Base-by-base conservation (phyloP, 2,329 filamentous ascomycete genomes). In the Aspergillus ruber region DNA sequence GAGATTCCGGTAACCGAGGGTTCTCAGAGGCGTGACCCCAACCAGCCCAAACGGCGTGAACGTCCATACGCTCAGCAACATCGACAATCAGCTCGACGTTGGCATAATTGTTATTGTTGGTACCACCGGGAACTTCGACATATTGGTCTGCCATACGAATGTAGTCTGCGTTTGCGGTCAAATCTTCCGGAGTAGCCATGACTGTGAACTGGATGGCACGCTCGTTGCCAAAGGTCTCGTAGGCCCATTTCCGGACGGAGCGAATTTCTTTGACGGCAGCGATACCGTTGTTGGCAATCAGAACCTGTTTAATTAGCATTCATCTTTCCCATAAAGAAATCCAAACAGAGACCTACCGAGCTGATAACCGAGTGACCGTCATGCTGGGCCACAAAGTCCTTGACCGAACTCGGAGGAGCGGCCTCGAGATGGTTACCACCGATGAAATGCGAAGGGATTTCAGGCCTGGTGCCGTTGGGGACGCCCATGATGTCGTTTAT, bases 31-130 rank as follows among this genome's bases (percentile, higher is more conserved):
- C 93, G 70, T 98, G 93, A 64, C 93, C 93, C 88, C 93, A 98
- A 79, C 93, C 93, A 61, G 93, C 93, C 93, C 93, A 98, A 13
- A 98, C 93, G 50, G 93, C 93, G 66, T 98, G 93, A 51, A 98
- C 93, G 62, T 91, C 83, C 90, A 96, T 97, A 54, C 93, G 89
- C 79, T 98, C 93, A 21, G 93, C 93, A 67, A 98, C 84, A 76
- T 98, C 93, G 57, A 98, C 93, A 71, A 98, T 98, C 68, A 98
- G 80, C 76, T 98, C 93, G 51, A 98, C 93, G 69, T 98, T 98
- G 74, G 93, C 93, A 74, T 98, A 98, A 74, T 98, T 98, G 84
- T 98, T 95, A 81, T 98, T 98, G 78, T 98, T 98, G 53, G 93
- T 98, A 66, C 93, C 93, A 65, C 93, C 93, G 29, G 93, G 93